Conservation (phyloP, 1,284 basidiomycete species). For the Singerocomus inundabilis region DNA sequence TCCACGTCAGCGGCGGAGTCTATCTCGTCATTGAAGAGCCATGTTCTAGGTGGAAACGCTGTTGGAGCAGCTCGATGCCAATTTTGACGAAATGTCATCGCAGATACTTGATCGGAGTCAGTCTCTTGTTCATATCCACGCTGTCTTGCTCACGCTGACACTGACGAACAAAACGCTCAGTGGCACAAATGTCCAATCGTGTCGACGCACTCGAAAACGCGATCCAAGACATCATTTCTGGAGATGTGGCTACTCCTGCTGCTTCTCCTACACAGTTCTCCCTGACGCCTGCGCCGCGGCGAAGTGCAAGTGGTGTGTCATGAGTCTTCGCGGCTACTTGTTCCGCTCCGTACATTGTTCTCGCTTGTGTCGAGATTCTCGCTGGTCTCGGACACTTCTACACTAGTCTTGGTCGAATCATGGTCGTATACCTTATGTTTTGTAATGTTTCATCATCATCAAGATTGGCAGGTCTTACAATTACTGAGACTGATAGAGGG, state of each 20-base stretch:
- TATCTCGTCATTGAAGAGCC: background rate
- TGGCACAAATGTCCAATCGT: constrained; percentile 80
- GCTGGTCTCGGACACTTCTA: constrained; percentile 11
- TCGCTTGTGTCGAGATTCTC: constrained; percentile 16
- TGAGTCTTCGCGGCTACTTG: constrained; percentile 14
- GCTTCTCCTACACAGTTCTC: constrained; percentile 48
- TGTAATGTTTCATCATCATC: background rate
- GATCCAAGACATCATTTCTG: constrained; percentile 82
- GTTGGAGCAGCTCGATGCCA: constrained; percentile 72
- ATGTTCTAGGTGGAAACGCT: constrained; percentile 67
- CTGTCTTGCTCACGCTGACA: background rate
- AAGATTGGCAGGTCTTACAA: background rate
- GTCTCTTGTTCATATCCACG: constrained; percentile 26
- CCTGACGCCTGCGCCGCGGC: constrained; percentile 33
- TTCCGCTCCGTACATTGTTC: constrained; percentile 8
- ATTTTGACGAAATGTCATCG: constrained; percentile 81
- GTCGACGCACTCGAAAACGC: constrained; percentile 80
- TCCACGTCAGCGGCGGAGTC: constrained; percentile 18
- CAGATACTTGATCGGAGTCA: constrained; percentile 79
- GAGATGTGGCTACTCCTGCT: constrained; percentile 47
- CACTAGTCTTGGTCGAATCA: background rate
- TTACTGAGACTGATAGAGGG: background rate
- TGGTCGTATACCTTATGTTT: too few relatives aligned
- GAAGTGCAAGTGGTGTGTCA: constrained; percentile 39
- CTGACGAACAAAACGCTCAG: constrained; percentile 38